phyloP scores from a whole-genome alignment of 164 flowering plant species.

The Paratinospora sagittata region DNA sequence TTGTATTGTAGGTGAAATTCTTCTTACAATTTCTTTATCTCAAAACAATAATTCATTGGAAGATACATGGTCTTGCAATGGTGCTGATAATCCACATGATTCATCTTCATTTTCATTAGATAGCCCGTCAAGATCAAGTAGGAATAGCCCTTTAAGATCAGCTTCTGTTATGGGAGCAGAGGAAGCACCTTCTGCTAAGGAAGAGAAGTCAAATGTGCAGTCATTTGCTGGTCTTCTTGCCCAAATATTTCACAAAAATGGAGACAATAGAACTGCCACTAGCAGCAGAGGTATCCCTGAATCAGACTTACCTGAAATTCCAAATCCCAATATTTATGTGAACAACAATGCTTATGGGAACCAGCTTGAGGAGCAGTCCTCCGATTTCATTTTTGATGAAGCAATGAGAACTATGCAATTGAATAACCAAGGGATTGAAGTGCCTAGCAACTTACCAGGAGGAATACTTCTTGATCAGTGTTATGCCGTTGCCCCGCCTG shows the following conservation, averaged over 20 bases:
- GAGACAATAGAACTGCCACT: conserved; percentile 27
- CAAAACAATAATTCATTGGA: conserved; percentile 40
- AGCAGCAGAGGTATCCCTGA: conserved; percentile 18
- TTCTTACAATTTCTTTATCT: conserved; percentile 52
- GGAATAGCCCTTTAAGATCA: conserved; percentile 20
- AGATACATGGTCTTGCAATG: conserved; percentile 16
- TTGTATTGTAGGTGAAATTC: conserved; percentile 66
- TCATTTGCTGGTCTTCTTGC: conserved; percentile 51
- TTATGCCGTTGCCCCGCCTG: conserved; percentile 52
- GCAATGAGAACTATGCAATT: conserved; percentile 43
- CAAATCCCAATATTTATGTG: conserved; percentile 31
- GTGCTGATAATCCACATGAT: conserved; percentile 26
- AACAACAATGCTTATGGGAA: conserved; percentile 25
- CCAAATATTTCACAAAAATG: conserved; percentile 53
- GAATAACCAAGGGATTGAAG: conserved; percentile 52
- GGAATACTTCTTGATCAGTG: conserved; percentile 73
- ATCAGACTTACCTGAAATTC: conserved; percentile 34
- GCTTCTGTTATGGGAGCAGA: conserved; percentile 37
- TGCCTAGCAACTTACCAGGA: conserved; percentile 64
- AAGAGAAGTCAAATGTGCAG: conserved; percentile 41
- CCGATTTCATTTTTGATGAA: conserved; percentile 56
- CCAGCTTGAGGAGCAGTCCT: conserved; percentile 39
- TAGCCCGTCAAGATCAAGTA: conserved; percentile 24
- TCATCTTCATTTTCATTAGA: conserved; percentile 30
- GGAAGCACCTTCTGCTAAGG: conserved; percentile 37